These are phyloP conservation scores for Sisymbrium altissimum DNA, from an alignment of 345 rosid genomes.

Conservation along the genomic window DNA sequence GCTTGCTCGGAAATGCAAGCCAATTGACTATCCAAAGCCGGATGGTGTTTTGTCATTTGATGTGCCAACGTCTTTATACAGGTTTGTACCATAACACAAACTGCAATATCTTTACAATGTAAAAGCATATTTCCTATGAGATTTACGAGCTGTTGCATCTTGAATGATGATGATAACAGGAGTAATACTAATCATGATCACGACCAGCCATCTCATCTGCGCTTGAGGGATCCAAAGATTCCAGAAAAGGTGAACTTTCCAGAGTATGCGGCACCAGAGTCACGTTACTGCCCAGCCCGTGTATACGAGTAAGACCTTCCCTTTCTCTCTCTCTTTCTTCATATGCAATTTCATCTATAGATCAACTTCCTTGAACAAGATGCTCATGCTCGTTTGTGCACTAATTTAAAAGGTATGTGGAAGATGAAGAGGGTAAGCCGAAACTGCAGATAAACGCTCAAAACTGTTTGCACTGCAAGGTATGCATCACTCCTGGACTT, in stretches of 20 bases:
- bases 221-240: conserved; percentile 59
- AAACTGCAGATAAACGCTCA: conserved; percentile 93
- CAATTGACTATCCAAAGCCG: conserved; percentile 77
- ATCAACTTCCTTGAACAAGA: neutral
- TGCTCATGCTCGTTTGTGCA: conserved; percentile 10
- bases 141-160: neutral
- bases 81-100: conserved; percentile 41
- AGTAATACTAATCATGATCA: conserved; percentile 96
- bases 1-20: conserved; percentile 60
- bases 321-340: neutral
- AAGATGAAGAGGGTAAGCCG: conserved; percentile 58
- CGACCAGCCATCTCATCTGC: conserved; percentile 90
- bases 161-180: conserved; percentile 43
- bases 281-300: conserved; percentile 92
- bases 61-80: conserved; percentile 86
- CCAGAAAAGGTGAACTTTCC: conserved; percentile 79
- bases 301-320: conserved; percentile 74
- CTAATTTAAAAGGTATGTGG: conserved; percentile 53
- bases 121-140: neutral
- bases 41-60: conserved; percentile 88
- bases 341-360: neutral
- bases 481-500: conserved; percentile 17
- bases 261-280: conserved; percentile 80
- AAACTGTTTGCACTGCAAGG: conserved; percentile 97
- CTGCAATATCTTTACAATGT: neutral